Percentiles rank a stretch among this genome's conserved stretches.
These are phyloP conservation scores for Fusarium subtropicale DNA, from an alignment of 2,329 filamentous ascomycete genomes.

Conservation along the genomic window DNA sequence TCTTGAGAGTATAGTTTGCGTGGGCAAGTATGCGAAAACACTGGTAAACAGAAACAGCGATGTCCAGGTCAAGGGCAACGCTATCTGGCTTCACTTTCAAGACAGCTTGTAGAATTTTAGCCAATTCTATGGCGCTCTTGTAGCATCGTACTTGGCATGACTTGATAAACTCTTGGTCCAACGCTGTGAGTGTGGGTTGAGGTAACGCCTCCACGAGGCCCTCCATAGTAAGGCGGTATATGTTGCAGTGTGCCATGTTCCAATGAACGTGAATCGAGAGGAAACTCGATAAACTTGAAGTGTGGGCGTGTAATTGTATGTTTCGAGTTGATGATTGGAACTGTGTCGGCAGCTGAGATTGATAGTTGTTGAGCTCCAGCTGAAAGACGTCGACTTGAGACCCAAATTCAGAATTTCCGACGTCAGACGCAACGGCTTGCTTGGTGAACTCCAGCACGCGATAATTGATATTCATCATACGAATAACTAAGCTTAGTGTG, in stretches of 20 bases:
- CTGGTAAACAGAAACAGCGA: background rate
- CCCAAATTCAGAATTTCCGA: background rate
- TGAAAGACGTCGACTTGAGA: background rate
- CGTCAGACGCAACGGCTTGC: background rate
- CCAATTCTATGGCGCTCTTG: background rate
- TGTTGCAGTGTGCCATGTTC: background rate
- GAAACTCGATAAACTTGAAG: background rate
- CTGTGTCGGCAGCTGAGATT: background rate
- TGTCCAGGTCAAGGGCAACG: background rate
- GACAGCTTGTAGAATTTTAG: background rate
- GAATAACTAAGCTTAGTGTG: background rate
- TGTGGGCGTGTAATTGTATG: background rate
- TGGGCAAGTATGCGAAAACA: background rate
- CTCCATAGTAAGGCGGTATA: background rate
- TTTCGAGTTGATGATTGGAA: background rate
- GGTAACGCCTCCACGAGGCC: background rate
- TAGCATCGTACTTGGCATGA: background rate
- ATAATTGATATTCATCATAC: background rate
- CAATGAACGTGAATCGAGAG: background rate
- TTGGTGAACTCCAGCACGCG: background rate
- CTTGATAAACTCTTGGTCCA: background rate
- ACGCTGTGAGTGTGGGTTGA: background rate
- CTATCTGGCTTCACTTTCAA: background rate
- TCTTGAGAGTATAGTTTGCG: background rate
- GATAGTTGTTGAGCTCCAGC: background rate